These are phyloP conservation scores for Penicillium fimorum DNA, from an alignment of 495 filamentous ascomycete species.

Conservation along the genomic window DNA sequence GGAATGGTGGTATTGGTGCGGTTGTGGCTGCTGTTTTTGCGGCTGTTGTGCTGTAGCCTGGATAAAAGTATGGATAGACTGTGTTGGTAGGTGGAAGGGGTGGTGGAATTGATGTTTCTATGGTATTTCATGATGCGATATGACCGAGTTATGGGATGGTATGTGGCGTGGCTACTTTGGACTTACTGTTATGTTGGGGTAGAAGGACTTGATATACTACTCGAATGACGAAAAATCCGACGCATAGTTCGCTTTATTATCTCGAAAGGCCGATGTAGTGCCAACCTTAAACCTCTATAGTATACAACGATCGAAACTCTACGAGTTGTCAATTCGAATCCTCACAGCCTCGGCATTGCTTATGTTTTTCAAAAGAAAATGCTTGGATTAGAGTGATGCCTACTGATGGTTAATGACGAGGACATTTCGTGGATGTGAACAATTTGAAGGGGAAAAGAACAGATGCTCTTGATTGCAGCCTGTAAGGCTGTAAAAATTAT, in stretches of 20 bases:
- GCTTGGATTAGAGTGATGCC: not conserved
- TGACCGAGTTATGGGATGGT: not conserved
- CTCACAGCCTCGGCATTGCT: not conserved
- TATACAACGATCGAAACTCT: too few species aligned
- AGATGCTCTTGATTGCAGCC: not conserved
- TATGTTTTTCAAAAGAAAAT: not conserved
- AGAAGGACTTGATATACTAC: not conserved
- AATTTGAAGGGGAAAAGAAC: not conserved
- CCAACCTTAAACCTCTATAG: not conserved
- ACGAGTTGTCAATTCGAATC: not conserved
- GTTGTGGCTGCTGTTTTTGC: slow-evolving; percentile 14
- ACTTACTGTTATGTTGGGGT: not conserved
- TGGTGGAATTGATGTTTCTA: not conserved
- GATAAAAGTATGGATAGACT: not conserved
- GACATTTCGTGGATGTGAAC: not conserved
- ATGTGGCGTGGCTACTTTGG: not conserved
- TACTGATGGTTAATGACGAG: not conserved
- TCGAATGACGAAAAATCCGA: not conserved
- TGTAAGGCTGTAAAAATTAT: not conserved
- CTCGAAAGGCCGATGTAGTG: not conserved
- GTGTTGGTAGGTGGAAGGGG: not conserved
- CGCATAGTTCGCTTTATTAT: not conserved
- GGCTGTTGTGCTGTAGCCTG: slow-evolving; percentile 10
- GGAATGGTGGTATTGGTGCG: slow-evolving; percentile 8
- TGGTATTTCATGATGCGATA: not conserved